Evolutionary conservation across 371 early-diverging fungal genomes (phyloP), one percentile per base, ranked within the genome.

Genomic region (Actinomucor elegans): DNA sequence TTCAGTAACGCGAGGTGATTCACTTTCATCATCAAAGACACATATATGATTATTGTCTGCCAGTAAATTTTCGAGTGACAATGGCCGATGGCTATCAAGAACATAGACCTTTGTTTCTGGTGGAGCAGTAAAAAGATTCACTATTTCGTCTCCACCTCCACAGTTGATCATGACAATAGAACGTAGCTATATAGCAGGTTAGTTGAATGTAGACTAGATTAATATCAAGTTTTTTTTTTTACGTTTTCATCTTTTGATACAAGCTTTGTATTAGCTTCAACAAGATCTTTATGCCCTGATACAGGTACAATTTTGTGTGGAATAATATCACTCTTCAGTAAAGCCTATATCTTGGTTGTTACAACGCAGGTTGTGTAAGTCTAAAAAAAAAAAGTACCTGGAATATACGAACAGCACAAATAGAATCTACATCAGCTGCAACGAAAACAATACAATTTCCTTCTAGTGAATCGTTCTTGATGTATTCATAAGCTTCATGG

Each of bases 31-130:
- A 46, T 92, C 92, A 54, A 94, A 75, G 4, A 92, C 87, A 65
- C 68, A 65, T 0, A 93, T 77, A 57, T 88, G 81, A 24, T 75
- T 76, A 57, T 81, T 83, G 61, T 55, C 38, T 0, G 76, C 69
- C 42, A 75, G 90, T 24, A 94, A 57, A 48, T 92, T 94, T 23
- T 86, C 81, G 8, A 97, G 79, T 54, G 90, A 80, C 21, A 92
- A 69, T 3, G 97, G 97, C 23, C 97, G 79, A 48, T 91, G 94
- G 48, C 88, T 90, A 55, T 97, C 97, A 37, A 94, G 66, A 4
- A 97, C 73, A 54, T 92, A 86, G 6, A 93, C 81, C 0, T 78
- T 80, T 15, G 88, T 73, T 4, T 43, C 43, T 3, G 78, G 61
- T n/a, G 80, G 80, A 4, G 72, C 48, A 6, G 62, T 58, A 33